These are phyloP conservation scores for Linum usitatissimum DNA, from an alignment of 345 rosid species.

Conservation along the genomic window DNA sequence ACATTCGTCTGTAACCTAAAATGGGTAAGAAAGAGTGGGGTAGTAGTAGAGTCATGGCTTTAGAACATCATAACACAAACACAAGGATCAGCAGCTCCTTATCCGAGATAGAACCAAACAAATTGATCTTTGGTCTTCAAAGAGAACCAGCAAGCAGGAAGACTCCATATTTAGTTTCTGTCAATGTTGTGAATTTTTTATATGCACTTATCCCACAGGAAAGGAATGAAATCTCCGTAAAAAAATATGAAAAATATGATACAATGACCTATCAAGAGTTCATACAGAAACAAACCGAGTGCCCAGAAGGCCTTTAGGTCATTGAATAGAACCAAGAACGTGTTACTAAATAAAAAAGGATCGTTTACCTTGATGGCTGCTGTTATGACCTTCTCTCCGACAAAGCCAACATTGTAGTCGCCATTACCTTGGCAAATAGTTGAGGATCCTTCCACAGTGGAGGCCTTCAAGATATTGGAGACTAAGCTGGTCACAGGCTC, in stretches of 20 bases:
- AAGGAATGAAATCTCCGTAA: not conserved
- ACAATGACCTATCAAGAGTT: not conserved
- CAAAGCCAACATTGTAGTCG: slow-evolving; percentile 35
- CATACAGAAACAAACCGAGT: too few species aligned
- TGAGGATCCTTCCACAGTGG: slow-evolving; percentile 36
- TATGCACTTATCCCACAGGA: not conserved
- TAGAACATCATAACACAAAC: too few species aligned
- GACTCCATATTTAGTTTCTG: not conserved
- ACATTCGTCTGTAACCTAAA: slow-evolving; percentile 81
- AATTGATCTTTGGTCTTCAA: not conserved
- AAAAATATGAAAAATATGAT: too few species aligned
- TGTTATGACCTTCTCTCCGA: slow-evolving; percentile 67
- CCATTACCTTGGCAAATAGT: slow-evolving; percentile 39
- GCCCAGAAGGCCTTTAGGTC: too few species aligned
- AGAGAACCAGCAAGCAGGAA: not conserved
- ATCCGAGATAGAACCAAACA: not conserved
- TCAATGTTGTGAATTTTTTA: not conserved
- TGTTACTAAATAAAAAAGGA: not conserved
- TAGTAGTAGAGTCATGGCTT: not conserved
- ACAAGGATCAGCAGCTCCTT: too few species aligned
- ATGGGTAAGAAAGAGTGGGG: slow-evolving; percentile 6
- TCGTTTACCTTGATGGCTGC: slow-evolving; percentile 59
- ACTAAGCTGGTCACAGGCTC: slow-evolving; percentile 43
- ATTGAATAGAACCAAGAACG: not conserved
- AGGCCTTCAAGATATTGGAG: slow-evolving; percentile 33